A percentile compares a stretch with the other conserved stretches of the same genome.
Evolutionary conservation across 75 land plant genomes (phyloP).

Genomic region (Sequoiadendron giganteum): DNA sequence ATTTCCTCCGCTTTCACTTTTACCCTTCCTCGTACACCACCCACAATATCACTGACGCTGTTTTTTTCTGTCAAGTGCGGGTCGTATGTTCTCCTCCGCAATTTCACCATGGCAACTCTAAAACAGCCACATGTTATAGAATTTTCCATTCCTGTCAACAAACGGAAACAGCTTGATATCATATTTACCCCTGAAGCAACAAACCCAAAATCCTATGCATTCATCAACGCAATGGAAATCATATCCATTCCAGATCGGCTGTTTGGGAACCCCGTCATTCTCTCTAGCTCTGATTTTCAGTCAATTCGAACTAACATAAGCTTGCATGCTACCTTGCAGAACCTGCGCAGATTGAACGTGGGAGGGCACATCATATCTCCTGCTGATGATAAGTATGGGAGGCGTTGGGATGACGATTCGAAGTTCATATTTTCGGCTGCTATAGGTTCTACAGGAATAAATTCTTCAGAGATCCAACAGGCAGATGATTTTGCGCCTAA

Average conservation of each 20-base stretch:
- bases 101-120: not conserved
- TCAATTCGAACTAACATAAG: not conserved
- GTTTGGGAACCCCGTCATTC: not conserved
- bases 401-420: not conserved
- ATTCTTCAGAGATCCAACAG: no score
- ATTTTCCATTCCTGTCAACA: not conserved
- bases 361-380: not conserved
- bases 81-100: not conserved
- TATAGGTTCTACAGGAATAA: not conserved
- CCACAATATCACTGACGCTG: not conserved
- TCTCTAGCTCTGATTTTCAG: not conserved
- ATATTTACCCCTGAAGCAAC: not conserved
- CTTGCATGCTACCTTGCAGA: not conserved
- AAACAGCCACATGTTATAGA: not conserved
- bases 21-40: not conserved
- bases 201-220: not conserved
- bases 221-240: not conserved
- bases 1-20: not conserved
- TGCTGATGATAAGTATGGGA: not conserved
- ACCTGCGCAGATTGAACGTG: not conserved
- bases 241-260: not conserved
- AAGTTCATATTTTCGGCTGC: not conserved
- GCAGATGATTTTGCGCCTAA: no score
- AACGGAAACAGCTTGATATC: not conserved
- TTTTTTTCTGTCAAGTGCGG: not conserved